Conservation (phyloP, 1,284 basidiomycete genomes). For the Ustanciosporium gigantosporum region DNA sequence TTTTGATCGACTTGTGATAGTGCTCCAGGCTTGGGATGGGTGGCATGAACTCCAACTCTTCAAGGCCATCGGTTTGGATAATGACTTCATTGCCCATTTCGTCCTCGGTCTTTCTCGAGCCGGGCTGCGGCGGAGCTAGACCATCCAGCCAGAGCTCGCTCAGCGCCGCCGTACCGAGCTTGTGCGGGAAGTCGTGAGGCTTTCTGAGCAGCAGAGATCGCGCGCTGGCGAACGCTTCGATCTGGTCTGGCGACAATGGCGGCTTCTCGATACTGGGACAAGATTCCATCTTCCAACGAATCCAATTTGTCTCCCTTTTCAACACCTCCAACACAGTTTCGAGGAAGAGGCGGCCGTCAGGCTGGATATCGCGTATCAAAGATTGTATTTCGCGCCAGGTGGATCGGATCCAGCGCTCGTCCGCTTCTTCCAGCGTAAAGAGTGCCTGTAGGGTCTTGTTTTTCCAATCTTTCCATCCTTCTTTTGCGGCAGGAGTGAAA, state of each 20-base stretch:
- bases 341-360: conserved; percentile 44
- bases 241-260: conserved; percentile 30
- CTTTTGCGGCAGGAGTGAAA: conserved; percentile 74
- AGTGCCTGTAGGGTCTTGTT: conserved; percentile 47
- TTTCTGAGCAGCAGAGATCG: conserved; percentile 17
- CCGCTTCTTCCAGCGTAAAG: conserved; percentile 39
- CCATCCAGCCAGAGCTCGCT: conserved; percentile 57
- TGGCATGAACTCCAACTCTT: conserved; percentile 50
- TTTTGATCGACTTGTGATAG: conserved; percentile 41
- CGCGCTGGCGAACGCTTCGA: conserved; percentile 26
- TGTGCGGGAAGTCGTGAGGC: conserved; percentile 23
- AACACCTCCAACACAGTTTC: conserved; percentile 45
- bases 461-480: conserved; percentile 66
- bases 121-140: conserved; percentile 27
- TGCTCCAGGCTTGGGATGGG: conserved; percentile 37
- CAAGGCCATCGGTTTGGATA: conserved; percentile 50
- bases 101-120: conserved; percentile 31
- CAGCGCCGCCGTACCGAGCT: conserved; percentile 55
- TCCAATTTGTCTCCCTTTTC: conserved; percentile 48
- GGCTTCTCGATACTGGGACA: conserved; percentile 54
- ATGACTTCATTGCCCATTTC: conserved; percentile 46
- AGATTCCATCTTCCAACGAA: conserved; percentile 54
- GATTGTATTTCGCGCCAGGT: conserved; percentile 50
- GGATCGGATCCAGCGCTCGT: conserved; percentile 52
- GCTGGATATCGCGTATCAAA: conserved; percentile 46